Conservation (phyloP, 257 asterid species). For the Capsicum baccatum region DNA sequence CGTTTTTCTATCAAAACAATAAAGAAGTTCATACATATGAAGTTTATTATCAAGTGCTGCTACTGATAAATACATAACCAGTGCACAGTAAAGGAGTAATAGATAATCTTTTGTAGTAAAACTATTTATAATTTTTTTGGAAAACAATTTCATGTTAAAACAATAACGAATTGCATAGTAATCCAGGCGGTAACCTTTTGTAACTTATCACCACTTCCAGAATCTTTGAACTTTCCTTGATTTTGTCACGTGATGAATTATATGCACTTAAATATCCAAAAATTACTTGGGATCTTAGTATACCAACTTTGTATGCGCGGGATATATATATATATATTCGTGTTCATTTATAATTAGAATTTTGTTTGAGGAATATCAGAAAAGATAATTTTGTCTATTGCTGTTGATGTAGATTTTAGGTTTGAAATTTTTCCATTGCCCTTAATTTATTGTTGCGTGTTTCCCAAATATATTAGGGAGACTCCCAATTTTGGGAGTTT, state of each 20-base stretch:
- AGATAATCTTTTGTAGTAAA: neutral
- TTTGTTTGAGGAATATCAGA: no score
- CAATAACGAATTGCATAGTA: neutral
- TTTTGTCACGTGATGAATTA: neutral
- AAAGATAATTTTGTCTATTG: no score
- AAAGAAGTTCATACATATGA: slow-evolving; percentile 18
- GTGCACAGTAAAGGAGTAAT: neutral
- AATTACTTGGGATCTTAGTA: slow-evolving; percentile 24
- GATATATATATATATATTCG: no score
- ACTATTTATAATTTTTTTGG: no score
- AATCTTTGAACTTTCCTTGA: slow-evolving; percentile 23
- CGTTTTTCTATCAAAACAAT: slow-evolving; percentile 29
- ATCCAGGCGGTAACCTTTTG: slow-evolving; percentile 61
- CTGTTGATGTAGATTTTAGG: no score
- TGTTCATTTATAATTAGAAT: no score
- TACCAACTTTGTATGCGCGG: neutral
- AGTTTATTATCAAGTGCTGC: neutral
- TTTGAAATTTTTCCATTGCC: no score
- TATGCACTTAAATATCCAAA: neutral
- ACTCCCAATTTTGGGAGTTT: no score
- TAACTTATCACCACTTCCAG: neutral
- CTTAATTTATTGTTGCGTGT: no score
- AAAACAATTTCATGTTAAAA: neutral
- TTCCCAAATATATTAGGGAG: no score
- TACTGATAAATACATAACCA: neutral